These are phyloP conservation scores for Penicillium sp. DNA, from an alignment of 2,329 filamentous ascomycete species.

Conservation along the genomic window DNA sequence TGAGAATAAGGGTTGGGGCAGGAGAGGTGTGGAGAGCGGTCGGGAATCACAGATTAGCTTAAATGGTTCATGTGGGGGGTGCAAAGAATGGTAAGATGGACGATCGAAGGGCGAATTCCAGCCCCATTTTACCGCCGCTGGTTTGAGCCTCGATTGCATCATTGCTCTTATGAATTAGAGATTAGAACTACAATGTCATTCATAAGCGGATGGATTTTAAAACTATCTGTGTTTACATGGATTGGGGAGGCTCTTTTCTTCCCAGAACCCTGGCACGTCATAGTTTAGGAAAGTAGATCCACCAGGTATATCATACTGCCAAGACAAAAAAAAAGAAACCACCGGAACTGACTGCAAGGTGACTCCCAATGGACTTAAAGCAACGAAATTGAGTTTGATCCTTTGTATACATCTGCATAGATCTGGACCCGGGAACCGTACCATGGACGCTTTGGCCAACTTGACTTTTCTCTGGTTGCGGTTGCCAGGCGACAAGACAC, in stretches of 20 bases:
- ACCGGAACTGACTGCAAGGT: neutral
- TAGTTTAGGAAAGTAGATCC: neutral
- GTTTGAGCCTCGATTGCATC: slow-evolving; percentile 17
- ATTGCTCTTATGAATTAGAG: neutral
- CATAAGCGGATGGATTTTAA: neutral
- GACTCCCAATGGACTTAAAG: neutral
- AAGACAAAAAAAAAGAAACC: neutral
- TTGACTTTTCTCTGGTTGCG: neutral
- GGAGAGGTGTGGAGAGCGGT: neutral
- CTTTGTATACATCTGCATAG: neutral
- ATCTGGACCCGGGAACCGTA: neutral
- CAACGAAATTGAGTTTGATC: neutral
- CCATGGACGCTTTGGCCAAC: slow-evolving; percentile 6
- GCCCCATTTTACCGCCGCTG: slow-evolving; percentile 9
- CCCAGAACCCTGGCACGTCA: neutral
- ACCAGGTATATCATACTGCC: neutral
- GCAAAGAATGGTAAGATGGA: neutral
- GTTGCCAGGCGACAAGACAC: slow-evolving; percentile 14
- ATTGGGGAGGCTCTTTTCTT: neutral
- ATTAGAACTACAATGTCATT: neutral
- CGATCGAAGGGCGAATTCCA: slow-evolving; percentile 7
- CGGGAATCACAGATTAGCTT: neutral
- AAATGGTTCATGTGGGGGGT: slow-evolving; percentile 5
- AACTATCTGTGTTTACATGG: neutral
- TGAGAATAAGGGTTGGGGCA: neutral